These are phyloP conservation scores for Achlya hypogyna DNA, from an alignment of 352 stramenopile genomes.

Conservation along the genomic window DNA sequence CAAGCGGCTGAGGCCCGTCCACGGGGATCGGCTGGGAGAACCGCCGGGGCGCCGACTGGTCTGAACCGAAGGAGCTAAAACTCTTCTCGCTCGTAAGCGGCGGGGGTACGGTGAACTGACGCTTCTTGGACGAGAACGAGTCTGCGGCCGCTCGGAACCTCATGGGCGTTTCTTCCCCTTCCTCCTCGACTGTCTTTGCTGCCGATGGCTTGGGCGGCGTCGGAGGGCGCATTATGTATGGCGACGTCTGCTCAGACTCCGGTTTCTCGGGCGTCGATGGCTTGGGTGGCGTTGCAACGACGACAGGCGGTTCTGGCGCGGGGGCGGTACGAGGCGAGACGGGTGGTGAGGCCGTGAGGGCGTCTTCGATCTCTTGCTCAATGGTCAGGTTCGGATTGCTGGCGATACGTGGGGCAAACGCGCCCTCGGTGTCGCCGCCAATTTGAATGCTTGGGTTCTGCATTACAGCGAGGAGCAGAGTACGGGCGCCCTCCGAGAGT, in stretches of 20 bases:
- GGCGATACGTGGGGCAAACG: conserved; percentile 34
- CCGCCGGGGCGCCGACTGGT: conserved; percentile 24
- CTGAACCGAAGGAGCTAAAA: conserved; percentile 82
- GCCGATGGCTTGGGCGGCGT: background rate
- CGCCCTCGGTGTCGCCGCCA: conserved; percentile 43
- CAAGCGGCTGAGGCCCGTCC: conserved; percentile 22
- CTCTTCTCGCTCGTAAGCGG: conserved; percentile 36
- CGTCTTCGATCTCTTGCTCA: background rate
- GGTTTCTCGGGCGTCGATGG: background rate
- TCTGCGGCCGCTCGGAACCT: background rate
- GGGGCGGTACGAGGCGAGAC: too few species aligned
- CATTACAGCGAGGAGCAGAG: conserved; percentile 79
- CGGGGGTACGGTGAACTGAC: background rate
- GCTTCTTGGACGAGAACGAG: background rate
- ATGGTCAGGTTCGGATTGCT: conserved; percentile 12
- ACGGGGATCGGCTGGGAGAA: conserved; percentile 45
- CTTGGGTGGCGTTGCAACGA: background rate
- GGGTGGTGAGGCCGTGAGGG: too few species aligned
- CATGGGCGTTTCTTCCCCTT: background rate
- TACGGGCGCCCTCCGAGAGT: conserved; percentile 74
- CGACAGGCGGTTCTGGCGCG: background rate
- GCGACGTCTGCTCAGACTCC: background rate
- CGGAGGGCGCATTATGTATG: background rate
- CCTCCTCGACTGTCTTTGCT: background rate
- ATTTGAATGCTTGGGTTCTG: conserved; percentile 76